A percentile compares a stretch with the other conserved stretches of the same genome.
phyloP scores from a whole-genome alignment of 805 yeast genomes.

The Scheffersomyces coipomensis region DNA sequence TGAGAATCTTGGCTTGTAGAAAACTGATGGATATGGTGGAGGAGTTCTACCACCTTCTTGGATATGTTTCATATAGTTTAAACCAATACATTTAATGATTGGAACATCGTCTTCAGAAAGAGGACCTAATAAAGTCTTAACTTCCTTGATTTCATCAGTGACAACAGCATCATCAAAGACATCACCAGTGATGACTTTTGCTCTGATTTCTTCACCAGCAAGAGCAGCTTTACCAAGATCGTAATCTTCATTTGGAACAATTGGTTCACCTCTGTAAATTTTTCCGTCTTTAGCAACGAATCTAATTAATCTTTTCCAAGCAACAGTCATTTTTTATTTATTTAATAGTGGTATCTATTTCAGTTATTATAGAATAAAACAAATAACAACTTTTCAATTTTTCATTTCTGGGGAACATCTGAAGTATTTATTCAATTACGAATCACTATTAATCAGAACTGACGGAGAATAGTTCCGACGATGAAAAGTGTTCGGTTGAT shows the following conservation, averaged over 20 bases:
- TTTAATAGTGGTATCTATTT: too few relatives aligned
- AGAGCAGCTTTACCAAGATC: slow-evolving; percentile 21
- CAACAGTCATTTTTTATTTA: slow-evolving; percentile 2
- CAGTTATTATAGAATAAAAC: too few relatives aligned
- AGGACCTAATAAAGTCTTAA: slow-evolving; percentile 12
- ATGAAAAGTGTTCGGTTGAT: too few relatives aligned
- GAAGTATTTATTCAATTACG: too few relatives aligned
- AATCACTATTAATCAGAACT: too few relatives aligned
- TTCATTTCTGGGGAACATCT: too few relatives aligned
- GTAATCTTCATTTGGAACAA: slow-evolving; percentile 26
- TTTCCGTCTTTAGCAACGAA: slow-evolving; percentile 47
- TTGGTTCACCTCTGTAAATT: slow-evolving; percentile 49
- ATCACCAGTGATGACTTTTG: slow-evolving; percentile 47
- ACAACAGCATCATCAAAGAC: slow-evolving; percentile 34
- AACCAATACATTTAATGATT: slow-evolving; percentile 47
- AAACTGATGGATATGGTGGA: slow-evolving; percentile 50
- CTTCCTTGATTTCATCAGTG: slow-evolving; percentile 29
- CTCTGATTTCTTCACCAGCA: slow-evolving; percentile 36
- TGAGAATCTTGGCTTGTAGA: slow-evolving; percentile 50
- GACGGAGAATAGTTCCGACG: too few relatives aligned
- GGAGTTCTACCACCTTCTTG: slow-evolving; percentile 37
- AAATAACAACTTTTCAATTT: too few relatives aligned
- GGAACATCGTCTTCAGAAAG: slow-evolving; percentile 11
- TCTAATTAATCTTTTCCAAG: slow-evolving; percentile 33
- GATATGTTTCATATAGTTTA: slow-evolving; percentile 47